A percentile compares a stretch with the other conserved stretches of the same genome.
phyloP scores from a whole-genome alignment of 1,284 basidiomycete species.

The Leccinum glutinopallens region DNA sequence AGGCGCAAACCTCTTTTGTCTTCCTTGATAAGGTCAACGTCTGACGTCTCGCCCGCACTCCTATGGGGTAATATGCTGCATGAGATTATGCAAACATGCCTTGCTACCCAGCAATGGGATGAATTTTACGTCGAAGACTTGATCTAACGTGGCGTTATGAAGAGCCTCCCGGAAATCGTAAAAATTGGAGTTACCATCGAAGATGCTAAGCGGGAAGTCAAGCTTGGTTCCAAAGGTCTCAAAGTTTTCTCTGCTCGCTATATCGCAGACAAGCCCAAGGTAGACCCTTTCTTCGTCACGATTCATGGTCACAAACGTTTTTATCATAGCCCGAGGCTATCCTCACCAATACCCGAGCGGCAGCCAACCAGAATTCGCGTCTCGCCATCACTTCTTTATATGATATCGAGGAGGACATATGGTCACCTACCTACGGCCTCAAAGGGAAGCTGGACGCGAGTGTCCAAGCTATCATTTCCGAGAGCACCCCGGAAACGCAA shows the following conservation, averaged over 20 bases:
- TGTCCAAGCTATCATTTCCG: constrained; percentile 68
- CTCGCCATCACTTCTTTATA: constrained; percentile 77
- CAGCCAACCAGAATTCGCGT: constrained; percentile 48
- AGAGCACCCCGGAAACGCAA: constrained; percentile 34
- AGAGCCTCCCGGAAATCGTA: constrained; percentile 60
- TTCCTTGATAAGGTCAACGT: constrained; percentile 56
- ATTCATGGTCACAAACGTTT: not conserved
- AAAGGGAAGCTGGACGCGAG: constrained; percentile 97
- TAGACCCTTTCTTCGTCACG: constrained; percentile 28
- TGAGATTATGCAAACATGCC: constrained; percentile 81
- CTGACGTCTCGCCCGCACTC: constrained; percentile 62
- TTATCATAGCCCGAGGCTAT: constrained; percentile 56
- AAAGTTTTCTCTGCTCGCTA: constrained; percentile 65
- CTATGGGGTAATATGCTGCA: constrained; percentile 92
- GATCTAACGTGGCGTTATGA: constrained; percentile 56
- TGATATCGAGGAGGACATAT: constrained; percentile 97
- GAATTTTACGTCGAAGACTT: constrained; percentile 54
- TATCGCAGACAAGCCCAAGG: constrained; percentile 62
- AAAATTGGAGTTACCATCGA: constrained; percentile 62
- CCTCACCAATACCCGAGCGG: constrained; percentile 64
- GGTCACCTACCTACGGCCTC: constrained; percentile 92
- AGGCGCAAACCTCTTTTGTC: constrained; percentile 80
- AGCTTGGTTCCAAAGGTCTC: constrained; percentile 63
- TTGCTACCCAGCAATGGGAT: constrained; percentile 64
- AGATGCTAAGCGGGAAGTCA: constrained; percentile 64